Conservation (phyloP, 139 green algal genomes). For the Micractinium sp. region DNA sequence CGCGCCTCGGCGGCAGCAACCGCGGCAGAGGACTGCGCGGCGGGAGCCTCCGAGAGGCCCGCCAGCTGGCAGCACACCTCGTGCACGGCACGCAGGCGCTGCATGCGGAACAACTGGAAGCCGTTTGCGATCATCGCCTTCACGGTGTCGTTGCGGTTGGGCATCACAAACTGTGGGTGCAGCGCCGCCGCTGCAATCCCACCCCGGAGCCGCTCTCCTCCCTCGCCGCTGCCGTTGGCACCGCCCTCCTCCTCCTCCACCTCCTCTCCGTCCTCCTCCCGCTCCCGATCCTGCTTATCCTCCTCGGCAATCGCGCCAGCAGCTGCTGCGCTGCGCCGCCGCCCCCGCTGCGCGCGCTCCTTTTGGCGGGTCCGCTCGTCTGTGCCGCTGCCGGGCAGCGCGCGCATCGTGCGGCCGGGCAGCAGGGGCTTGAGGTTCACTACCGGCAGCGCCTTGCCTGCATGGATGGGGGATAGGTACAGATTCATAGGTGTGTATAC, state of each 20-base stretch:
- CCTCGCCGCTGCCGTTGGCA: not conserved
- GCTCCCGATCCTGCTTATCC: not conserved
- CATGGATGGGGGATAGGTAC: not conserved
- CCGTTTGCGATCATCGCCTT: not conserved
- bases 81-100: not conserved
- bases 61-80: not conserved
- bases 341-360: not conserved
- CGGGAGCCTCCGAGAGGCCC: not conserved
- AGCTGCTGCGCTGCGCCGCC: not conserved
- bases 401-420: not conserved
- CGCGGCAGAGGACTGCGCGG: not conserved
- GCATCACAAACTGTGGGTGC: not conserved
- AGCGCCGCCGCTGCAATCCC: not conserved
- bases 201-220: not conserved
- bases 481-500: too few species aligned
- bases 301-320: not conserved
- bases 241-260: not conserved
- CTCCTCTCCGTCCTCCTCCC: not conserved
- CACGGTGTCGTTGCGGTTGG: not conserved
- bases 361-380: not conserved
- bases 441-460: constrained; percentile 19
- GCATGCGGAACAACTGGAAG: not conserved
- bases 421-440: not conserved
- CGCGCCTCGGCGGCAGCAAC: not conserved
- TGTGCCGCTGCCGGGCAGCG: not conserved